A percentile compares a stretch with the other conserved stretches of the same genome.
These are phyloP conservation scores for Leishmania braziliensis DNA, from an alignment of 208 protist species.

Conservation along the genomic window DNA sequence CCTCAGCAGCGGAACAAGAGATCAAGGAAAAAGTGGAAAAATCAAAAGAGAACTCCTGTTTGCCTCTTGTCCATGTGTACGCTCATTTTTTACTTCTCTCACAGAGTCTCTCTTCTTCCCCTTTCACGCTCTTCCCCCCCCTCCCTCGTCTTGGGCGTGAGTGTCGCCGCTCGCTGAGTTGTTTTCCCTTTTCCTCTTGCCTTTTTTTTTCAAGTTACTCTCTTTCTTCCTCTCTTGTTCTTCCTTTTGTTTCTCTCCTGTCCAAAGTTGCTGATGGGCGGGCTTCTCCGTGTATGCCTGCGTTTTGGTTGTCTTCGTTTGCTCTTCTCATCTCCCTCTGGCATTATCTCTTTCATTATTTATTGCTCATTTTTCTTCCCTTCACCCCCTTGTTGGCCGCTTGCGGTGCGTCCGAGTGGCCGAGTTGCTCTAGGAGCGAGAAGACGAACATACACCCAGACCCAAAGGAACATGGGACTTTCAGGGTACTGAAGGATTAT, in stretches of 20 bases:
- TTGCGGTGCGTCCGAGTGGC: neutral
- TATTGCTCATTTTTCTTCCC: neutral
- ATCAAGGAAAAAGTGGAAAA: neutral
- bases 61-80: neutral
- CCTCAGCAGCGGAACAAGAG: neutral
- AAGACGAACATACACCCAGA: neutral
- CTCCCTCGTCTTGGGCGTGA: neutral
- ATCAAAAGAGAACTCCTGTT: neutral
- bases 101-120: neutral
- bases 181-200: conserved; percentile 5
- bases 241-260: neutral
- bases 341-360: neutral
- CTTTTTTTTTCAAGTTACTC: neutral
- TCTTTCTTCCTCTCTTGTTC: neutral
- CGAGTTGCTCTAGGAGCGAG: neutral
- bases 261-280: neutral
- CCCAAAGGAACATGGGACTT: neutral
- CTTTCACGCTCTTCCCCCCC: neutral
- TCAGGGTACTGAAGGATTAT: neutral
- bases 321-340: neutral
- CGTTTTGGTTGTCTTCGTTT: neutral
- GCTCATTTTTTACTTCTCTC: neutral
- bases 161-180: neutral
- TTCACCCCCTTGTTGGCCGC: neutral
- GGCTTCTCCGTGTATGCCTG: neutral